These are phyloP conservation scores for Hanseniaspora nectarophila DNA, from an alignment of 805 yeast genomes.

Conservation along the genomic window DNA sequence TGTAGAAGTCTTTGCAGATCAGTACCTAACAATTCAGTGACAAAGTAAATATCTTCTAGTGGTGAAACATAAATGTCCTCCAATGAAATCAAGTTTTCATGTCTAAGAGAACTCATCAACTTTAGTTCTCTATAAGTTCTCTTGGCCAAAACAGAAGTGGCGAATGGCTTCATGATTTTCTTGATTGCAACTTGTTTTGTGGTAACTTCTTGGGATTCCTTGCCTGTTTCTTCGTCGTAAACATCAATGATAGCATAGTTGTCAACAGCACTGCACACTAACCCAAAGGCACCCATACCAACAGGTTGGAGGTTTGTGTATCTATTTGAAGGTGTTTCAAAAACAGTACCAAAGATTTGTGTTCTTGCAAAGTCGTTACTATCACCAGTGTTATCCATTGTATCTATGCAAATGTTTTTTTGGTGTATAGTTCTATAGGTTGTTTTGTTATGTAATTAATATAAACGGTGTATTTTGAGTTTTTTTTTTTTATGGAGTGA, in stretches of 20 bases:
- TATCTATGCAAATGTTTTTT: not conserved
- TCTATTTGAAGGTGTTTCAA: constrained; percentile 70
- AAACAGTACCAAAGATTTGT: constrained; percentile 89
- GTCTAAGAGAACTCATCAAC: constrained; percentile 81
- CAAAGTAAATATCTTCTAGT: constrained; percentile 87
- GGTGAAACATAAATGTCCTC: constrained; percentile 93
- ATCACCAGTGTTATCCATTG: constrained; percentile 12
- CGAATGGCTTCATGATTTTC: constrained; percentile 94
- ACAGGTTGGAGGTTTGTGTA: constrained; percentile 91
- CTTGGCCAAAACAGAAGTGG: constrained; percentile 87
- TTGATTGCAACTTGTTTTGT: constrained; percentile 92
- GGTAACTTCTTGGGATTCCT: constrained; percentile 37
- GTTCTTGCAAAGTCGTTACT: constrained; percentile 44
- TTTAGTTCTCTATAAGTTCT: constrained; percentile 94
- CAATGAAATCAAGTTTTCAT: constrained; percentile 84
- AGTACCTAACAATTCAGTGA: constrained; percentile 93
- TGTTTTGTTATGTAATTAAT: too few relatives aligned
- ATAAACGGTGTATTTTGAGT: too few relatives aligned
- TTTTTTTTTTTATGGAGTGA: too few relatives aligned
- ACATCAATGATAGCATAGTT: constrained; percentile 26
- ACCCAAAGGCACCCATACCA: constrained; percentile 99
- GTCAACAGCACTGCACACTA: constrained; percentile 93
- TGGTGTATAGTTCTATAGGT: not conserved
- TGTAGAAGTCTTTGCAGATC: constrained; percentile 85
- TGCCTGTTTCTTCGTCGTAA: constrained; percentile 6